phyloP scores from a whole-genome alignment of 1,139 yeast genomes.

The Saccharomycopsis hybrid region DNA sequence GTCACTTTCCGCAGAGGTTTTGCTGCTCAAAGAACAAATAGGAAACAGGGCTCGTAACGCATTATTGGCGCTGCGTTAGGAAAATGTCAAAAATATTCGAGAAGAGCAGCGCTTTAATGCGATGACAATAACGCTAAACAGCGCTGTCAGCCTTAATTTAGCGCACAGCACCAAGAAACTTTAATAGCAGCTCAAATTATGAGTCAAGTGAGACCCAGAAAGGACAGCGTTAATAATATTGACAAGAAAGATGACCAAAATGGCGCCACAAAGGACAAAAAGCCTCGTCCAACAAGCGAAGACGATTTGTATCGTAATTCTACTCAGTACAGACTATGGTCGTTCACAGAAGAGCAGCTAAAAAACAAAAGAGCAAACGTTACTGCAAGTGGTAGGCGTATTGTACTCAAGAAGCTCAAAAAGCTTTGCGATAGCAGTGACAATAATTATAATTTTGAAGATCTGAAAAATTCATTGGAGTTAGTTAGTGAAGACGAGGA shows the following conservation, averaged over 20 bases:
- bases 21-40: too few species aligned
- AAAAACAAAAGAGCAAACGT: slow-evolving; percentile 39
- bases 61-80: too few species aligned
- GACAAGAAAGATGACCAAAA: not conserved
- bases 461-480: slow-evolving; percentile 37
- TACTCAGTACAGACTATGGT: slow-evolving; percentile 81
- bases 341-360: slow-evolving; percentile 59
- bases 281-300: slow-evolving; percentile 40
- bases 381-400: slow-evolving; percentile 45
- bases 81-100: too few species aligned
- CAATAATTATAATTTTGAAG: slow-evolving; percentile 31
- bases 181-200: too few species aligned
- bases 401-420: slow-evolving; percentile 35
- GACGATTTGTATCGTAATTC: slow-evolving; percentile 88
- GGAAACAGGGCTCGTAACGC: too few species aligned
- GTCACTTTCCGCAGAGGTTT: too few species aligned
- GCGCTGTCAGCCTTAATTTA: too few species aligned
- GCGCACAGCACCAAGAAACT: too few species aligned
- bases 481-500: slow-evolving; percentile 66
- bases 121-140: too few species aligned
- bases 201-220: too few species aligned
- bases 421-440: slow-evolving; percentile 31
- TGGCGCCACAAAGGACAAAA: not conserved
- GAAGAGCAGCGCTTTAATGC: too few species aligned
- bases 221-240: too few species aligned